phyloP scores from a whole-genome alignment of 495 filamentous ascomycete species.

The Neurospora sp. region DNA sequence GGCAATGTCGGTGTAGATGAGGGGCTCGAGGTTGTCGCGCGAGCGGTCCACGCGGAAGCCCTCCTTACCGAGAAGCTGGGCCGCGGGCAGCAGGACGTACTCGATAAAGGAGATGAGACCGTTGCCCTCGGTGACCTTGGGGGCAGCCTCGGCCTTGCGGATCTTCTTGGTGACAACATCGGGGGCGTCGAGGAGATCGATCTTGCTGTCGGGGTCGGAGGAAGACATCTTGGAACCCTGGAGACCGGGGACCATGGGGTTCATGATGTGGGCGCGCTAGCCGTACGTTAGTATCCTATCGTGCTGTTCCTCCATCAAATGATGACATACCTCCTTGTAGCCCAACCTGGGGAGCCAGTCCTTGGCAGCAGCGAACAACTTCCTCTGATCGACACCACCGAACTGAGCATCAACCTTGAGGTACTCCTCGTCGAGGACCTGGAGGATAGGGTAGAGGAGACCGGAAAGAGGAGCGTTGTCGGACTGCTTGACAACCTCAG shows the following conservation, averaged over 20 bases:
- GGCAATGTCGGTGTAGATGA: conserved; percentile 64
- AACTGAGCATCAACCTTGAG: conserved; percentile 75
- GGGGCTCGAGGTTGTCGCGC: conserved; percentile 54
- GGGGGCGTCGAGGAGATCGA: conserved; percentile 74
- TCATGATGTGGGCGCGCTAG: conserved; percentile 75
- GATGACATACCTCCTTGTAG: conserved; percentile 43
- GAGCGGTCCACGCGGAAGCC: conserved; percentile 49
- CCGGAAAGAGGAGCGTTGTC: conserved; percentile 64
- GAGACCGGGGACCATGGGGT: conserved; percentile 80
- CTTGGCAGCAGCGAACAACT: conserved; percentile 75
- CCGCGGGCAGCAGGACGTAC: conserved; percentile 68
- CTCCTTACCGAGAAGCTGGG: conserved; percentile 38
- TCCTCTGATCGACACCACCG: conserved; percentile 77
- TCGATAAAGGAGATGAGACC: conserved; percentile 77
- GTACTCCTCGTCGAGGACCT: conserved; percentile 87
- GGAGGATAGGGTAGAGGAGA: conserved; percentile 80
- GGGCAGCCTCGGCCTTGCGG: conserved; percentile 67
- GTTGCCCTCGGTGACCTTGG: conserved; percentile 70
- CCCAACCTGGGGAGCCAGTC: conserved; percentile 64
- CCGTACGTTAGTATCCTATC: not conserved
- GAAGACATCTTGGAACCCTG: conserved; percentile 72
- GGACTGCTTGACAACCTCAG: conserved; percentile 88
- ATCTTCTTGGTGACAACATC: conserved; percentile 70
- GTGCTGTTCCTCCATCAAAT: conserved; percentile 1
- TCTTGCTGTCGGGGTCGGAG: conserved; percentile 62